phyloP scores from a whole-genome alignment of 2,329 filamentous ascomycete species.

The Colletotrichum sp. region DNA sequence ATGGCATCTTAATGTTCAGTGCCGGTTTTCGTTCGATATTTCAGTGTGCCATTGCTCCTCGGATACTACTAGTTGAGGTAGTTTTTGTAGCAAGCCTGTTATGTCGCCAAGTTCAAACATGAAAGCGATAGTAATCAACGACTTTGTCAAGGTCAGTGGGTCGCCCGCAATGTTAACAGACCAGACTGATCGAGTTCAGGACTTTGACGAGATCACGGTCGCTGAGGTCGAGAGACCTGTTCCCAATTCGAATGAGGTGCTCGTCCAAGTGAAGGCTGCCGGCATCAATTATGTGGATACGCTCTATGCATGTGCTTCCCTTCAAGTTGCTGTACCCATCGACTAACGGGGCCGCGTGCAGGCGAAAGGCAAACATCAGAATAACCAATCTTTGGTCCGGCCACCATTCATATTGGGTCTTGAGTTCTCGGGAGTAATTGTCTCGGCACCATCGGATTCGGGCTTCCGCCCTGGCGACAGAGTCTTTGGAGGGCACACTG shows the following conservation, averaged over 20 bases:
- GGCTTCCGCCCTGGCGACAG: constrained; percentile 49
- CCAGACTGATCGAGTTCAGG: background rate
- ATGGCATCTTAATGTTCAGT: background rate
- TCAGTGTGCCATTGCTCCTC: background rate
- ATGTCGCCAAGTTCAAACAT: constrained; percentile 19
- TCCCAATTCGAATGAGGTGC: constrained; percentile 23
- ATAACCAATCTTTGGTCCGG: constrained; percentile 58
- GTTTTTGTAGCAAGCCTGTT: background rate
- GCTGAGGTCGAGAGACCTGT: constrained; percentile 26
- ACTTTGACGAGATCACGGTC: constrained; percentile 27
- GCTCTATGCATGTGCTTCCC: constrained; percentile 47
- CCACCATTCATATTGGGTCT: constrained; percentile 65
- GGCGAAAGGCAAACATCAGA: constrained; percentile 63
- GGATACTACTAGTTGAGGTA: background rate
- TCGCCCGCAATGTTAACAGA: background rate
- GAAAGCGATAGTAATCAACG: constrained; percentile 31
- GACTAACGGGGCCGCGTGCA: constrained; percentile 14
- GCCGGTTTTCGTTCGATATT: background rate
- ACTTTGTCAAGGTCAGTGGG: constrained; percentile 26
- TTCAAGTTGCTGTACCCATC: background rate
- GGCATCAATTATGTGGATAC: constrained; percentile 66
- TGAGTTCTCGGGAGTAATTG: constrained; percentile 63
- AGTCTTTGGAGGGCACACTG: constrained; percentile 58
- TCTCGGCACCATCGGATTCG: constrained; percentile 37
- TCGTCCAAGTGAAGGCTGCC: constrained; percentile 52